These are phyloP conservation scores for Hypomyces rosellus DNA, from an alignment of 2,329 filamentous ascomycete species.

Conservation along the genomic window DNA sequence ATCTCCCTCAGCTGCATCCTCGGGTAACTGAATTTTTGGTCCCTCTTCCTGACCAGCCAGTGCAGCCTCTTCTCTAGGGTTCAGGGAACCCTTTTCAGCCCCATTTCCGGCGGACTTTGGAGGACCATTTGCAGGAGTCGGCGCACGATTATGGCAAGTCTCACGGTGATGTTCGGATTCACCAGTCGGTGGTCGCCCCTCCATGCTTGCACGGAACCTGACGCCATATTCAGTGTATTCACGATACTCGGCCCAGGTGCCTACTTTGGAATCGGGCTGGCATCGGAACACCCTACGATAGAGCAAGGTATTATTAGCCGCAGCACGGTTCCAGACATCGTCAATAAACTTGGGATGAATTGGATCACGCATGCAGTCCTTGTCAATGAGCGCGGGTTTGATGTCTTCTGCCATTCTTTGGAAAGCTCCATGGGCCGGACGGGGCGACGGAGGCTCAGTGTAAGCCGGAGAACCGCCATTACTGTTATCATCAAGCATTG, in stretches of 20 bases:
- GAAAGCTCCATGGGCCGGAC: conserved; percentile 36
- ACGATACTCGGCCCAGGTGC: conserved; percentile 88
- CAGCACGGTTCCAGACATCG: conserved; percentile 80
- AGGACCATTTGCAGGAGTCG: conserved; percentile 31
- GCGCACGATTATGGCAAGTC: conserved; percentile 22
- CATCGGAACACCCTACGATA: conserved; percentile 92
- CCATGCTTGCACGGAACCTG: conserved; percentile 65
- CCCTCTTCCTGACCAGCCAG: conserved; percentile 19
- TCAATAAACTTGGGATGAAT: conserved; percentile 76
- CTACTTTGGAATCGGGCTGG: conserved; percentile 93
- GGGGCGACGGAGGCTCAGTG: conserved; percentile 44
- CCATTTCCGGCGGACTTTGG: conserved; percentile 28
- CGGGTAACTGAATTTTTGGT: conserved; percentile 25
- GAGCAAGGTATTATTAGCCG: conserved; percentile 91
- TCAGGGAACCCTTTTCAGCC: conserved; percentile 26
- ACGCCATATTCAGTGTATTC: conserved; percentile 73
- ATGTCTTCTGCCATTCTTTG: conserved; percentile 61
- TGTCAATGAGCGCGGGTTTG: conserved; percentile 65
- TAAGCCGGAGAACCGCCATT: conserved; percentile 67
- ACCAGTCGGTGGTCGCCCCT: conserved; percentile 45
- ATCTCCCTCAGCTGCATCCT: conserved; percentile 21
- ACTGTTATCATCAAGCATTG: conserved; percentile 69
- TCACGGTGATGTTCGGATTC: conserved; percentile 42
- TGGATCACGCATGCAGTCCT: conserved; percentile 93
- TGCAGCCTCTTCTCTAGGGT: conserved; percentile 16